Percentiles rank a stretch among this genome's conserved stretches.
Evolutionary conservation across 345 rosid species (phyloP).

Genomic region (Gossypium arboreum): DNA sequence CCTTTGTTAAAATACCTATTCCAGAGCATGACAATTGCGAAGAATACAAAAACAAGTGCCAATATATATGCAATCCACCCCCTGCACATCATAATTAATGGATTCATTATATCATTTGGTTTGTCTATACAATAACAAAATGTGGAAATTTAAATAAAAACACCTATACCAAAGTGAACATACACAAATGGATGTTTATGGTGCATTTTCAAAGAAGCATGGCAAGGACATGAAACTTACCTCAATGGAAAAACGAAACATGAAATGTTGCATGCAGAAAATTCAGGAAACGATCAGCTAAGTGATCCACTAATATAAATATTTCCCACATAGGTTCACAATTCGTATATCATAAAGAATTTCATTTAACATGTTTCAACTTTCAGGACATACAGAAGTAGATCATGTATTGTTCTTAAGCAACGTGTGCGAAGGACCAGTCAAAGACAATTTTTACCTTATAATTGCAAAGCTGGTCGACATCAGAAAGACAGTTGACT

Average conservation of each 20-base stretch:
- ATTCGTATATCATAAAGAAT: constrained; percentile 1
- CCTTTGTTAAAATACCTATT: constrained; percentile 49
- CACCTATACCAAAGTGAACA: not conserved
- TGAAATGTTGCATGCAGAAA: not conserved
- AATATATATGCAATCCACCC: constrained; percentile 65
- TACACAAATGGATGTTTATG: not conserved
- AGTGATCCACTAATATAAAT: not conserved
- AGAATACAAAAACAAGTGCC: constrained; percentile 42
- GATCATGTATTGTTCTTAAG: not conserved
- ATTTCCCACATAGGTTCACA: not conserved
- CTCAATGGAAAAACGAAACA: not conserved
- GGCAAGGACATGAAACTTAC: not conserved
- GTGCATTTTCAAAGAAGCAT: not conserved
- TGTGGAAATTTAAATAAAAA: constrained; percentile 6
- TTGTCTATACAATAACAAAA: not conserved
- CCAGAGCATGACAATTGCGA: constrained; percentile 66
- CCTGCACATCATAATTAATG: constrained; percentile 38
- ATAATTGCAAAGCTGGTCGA: constrained; percentile 38
- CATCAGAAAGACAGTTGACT: constrained; percentile 54
- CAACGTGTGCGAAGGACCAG: constrained; percentile 9
- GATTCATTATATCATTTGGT: constrained; percentile 10
- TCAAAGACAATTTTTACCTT: constrained; percentile 34
- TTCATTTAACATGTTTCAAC: not conserved
- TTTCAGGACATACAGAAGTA: constrained; percentile 2
- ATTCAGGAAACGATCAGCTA: not conserved